Evolutionary conservation across 306 rosid genomes (phyloP), one percentile per base, ranked within the genome.

Genomic region (Senna tora): DNA sequence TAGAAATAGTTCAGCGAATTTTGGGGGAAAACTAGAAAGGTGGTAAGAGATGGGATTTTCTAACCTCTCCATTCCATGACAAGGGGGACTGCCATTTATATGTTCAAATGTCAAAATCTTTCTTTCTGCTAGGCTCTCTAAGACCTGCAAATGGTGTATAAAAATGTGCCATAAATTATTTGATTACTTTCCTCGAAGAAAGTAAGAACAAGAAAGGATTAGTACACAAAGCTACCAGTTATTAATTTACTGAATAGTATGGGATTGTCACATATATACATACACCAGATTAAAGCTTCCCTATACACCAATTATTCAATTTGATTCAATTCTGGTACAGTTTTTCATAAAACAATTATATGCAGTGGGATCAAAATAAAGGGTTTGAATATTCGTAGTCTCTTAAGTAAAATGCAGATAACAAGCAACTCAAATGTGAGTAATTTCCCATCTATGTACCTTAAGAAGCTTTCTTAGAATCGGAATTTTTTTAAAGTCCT

Each of bases 61-160:
- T 77, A 39, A 95, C 99, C 99, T 95, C 85, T 95, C 99, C 99
- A 95, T 95, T 85, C 96, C 96, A 22, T 57, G 84, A 71, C 91
- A 87, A 61, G 97, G 99, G 67, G 99, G 95, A 66, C 90, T 89
- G 9, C 87, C 84, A 69, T 79, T 76, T 56, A 95, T 88, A 79
- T 88, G 97, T 65, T 92, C 96, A 15, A 73, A 57, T 22, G 96
- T 88, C 64, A 95, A 87, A 76, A 95, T 88, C 78, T 88, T 93
- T 75, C 85, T 77, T 56, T 51, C 84, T 43, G 91, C 97, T 74
- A 95, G 85, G 85, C 71, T 88, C 78, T 95, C 99, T 70, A 95
- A 71, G 79, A 89, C 97, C 99, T 86, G 87, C 47, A 80, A 49
- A 79, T 69, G 62, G 21, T 62, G 50, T 58, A 54, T 75, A 15